Evolutionary conservation across 805 yeast species (phyloP).

Genomic region (Kodamaea jinghongensis): DNA sequence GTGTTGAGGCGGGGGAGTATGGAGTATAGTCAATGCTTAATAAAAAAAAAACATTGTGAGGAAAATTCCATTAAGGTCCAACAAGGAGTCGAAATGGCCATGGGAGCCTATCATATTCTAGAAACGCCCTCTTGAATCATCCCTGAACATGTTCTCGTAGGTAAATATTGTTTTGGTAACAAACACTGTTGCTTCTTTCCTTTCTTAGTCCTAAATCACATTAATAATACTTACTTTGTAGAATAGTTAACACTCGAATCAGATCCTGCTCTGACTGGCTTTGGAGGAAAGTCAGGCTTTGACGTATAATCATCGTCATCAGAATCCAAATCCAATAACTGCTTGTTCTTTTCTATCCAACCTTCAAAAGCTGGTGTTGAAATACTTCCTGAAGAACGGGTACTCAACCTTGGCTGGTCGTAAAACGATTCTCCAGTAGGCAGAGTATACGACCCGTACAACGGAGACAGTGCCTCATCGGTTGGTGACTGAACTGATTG

Average conservation of each 20-base stretch:
- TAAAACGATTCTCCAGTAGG: slow-evolving; percentile 3
- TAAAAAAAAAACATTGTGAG: no score
- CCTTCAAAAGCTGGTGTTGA: slow-evolving; percentile 28
- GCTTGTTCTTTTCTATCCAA: slow-evolving; percentile 54
- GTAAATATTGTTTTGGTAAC: no score
- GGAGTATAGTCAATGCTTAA: no score
- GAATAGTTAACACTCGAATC: slow-evolving; percentile 36
- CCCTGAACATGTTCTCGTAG: no score
- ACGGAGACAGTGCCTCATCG: slow-evolving; percentile 1
- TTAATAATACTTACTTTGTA: slow-evolving; percentile 24
- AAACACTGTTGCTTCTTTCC: not conserved
- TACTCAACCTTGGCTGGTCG: slow-evolving; percentile 6
- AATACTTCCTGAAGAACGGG: not conserved
- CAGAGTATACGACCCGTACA: not conserved
- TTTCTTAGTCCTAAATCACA: not conserved
- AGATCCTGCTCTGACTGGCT: slow-evolving; percentile 30
- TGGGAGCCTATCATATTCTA: no score
- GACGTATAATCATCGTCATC: slow-evolving; percentile 36
- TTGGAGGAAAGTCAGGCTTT: slow-evolving; percentile 21
- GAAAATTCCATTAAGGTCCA: no score
- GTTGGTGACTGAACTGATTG: slow-evolving; percentile 8
- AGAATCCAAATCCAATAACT: slow-evolving; percentile 38
- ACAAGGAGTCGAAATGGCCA: no score
- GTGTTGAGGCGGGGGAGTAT: no score
- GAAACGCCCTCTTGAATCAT: no score